Percentiles rank a stretch among this genome's conserved stretches.
Evolutionary conservation across 1,284 basidiomycete species (phyloP).

Genomic region (Ustilago xerochloae): DNA sequence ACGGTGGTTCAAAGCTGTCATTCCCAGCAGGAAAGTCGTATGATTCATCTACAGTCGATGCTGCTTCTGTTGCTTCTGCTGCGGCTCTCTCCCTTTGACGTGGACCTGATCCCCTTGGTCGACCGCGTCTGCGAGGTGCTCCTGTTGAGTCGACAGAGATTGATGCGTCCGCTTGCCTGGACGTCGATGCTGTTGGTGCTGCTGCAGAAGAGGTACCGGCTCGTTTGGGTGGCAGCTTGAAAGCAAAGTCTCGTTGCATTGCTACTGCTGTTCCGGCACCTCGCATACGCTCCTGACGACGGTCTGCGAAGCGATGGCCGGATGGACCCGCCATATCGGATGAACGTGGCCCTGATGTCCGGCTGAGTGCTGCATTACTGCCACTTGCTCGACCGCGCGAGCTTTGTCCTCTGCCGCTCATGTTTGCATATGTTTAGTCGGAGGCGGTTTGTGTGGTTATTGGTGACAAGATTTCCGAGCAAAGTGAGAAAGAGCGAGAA

Average conservation of each 20-base stretch:
- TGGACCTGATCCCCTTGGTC: conserved; percentile 25
- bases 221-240: conserved; percentile 33
- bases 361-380: too few relatives aligned
- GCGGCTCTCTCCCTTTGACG: conserved; percentile 16
- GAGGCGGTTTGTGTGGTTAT: background rate
- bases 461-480: too few relatives aligned
- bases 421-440: background rate
- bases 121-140: conserved; percentile 11
- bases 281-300: conserved; percentile 51
- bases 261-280: conserved; percentile 48
- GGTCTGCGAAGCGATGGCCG: conserved; percentile 38
- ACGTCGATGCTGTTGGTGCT: conserved; percentile 6
- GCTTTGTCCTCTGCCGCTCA: conserved; percentile 22
- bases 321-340: conserved; percentile 23
- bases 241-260: conserved; percentile 48
- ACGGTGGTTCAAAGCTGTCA: background rate
- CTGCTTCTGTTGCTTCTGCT: conserved; percentile 17
- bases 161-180: conserved; percentile 11
- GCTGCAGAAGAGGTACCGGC: background rate
- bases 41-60: conserved; percentile 6
- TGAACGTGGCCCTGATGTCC: too few relatives aligned
- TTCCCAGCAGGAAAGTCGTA: conserved; percentile 5
- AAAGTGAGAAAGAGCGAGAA: too few relatives aligned
- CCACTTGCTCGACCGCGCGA: conserved; percentile 12
- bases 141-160: conserved; percentile 14